Evolutionary conservation across 768 basidiomycete genomes (phyloP).

Genomic region (Chiua virens): DNA sequence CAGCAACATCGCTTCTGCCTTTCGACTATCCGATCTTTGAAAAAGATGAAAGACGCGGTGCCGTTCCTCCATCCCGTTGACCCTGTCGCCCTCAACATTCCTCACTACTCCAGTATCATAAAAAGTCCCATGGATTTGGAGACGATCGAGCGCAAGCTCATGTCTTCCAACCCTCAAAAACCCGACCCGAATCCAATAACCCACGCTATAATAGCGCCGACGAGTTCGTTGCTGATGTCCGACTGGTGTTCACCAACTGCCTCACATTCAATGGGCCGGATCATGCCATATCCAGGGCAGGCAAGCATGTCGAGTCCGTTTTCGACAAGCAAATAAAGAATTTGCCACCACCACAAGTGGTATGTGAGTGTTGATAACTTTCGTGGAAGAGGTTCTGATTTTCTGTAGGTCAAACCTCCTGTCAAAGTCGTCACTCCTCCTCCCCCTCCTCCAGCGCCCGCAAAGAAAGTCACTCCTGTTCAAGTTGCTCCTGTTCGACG

Average conservation of each 20-base stretch:
- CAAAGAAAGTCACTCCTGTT: slow-evolving; percentile 31
- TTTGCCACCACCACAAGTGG: slow-evolving; percentile 75
- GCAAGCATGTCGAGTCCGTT: slow-evolving; percentile 75
- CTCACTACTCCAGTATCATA: slow-evolving; percentile 86
- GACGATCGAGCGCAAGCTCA: slow-evolving; percentile 87
- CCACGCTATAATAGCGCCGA: slow-evolving; percentile 77
- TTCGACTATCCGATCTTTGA: slow-evolving; percentile 76
- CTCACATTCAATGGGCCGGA: slow-evolving; percentile 92
- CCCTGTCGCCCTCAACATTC: slow-evolving; percentile 75
- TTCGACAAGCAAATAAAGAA: slow-evolving; percentile 90
- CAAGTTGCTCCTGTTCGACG: slow-evolving; percentile 55
- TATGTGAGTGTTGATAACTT: slow-evolving; percentile 40
- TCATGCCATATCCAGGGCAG: slow-evolving; percentile 76
- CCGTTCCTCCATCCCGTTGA: slow-evolving; percentile 92
- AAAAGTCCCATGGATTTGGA: slow-evolving; percentile 92
- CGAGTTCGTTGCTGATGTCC: slow-evolving; percentile 83
- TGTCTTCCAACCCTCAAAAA: slow-evolving; percentile 74
- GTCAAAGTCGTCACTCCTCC: slow-evolving; percentile 42
- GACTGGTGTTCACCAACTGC: slow-evolving; percentile 86
- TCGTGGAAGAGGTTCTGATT: slow-evolving; percentile 15
- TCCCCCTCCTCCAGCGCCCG: slow-evolving; percentile 40
- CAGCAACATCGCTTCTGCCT: slow-evolving; percentile 80
- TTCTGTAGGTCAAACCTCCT: slow-evolving; percentile 41
- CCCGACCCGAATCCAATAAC: slow-evolving; percentile 68
- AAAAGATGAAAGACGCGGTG: slow-evolving; percentile 79